Conservation (phyloP, 306 rosid genomes). For the Ormosia emarginata region DNA sequence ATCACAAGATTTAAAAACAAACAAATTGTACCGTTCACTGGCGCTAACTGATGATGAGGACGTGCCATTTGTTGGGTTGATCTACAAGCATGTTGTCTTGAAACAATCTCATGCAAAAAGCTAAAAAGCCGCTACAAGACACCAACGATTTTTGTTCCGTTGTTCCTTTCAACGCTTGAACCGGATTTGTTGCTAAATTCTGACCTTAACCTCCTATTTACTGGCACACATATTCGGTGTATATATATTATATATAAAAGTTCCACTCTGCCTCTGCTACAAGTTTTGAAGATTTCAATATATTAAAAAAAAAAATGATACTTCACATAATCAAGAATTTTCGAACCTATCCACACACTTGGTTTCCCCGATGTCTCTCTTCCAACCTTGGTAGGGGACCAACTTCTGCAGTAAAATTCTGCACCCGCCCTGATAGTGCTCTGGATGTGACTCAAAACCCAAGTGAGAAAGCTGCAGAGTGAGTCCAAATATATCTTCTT, state of each 20-base stretch:
- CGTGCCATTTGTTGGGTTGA: not conserved
- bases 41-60: no score
- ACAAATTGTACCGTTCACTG: no score
- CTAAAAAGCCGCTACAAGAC: not conserved
- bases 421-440: not conserved
- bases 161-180: not conserved
- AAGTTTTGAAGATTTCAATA: not conserved
- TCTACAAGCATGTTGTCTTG: not conserved
- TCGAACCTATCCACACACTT: constrained; percentile 6
- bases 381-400: not conserved
- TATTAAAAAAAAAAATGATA: not conserved
- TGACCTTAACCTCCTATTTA: not conserved
- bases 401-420: not conserved
- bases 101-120: not conserved
- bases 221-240: no score
- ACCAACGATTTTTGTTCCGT: not conserved
- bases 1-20: no score
- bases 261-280: not conserved
- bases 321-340: constrained; percentile 12
- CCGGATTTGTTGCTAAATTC: not conserved
- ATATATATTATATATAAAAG: not conserved
- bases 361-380: constrained; percentile 1
- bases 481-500: not conserved
- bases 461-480: constrained; percentile 32
- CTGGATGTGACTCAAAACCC: constrained; percentile 35